These are phyloP conservation scores for Diaporthe longicolla DNA, from an alignment of 2,329 filamentous ascomycete genomes.

Conservation along the genomic window DNA sequence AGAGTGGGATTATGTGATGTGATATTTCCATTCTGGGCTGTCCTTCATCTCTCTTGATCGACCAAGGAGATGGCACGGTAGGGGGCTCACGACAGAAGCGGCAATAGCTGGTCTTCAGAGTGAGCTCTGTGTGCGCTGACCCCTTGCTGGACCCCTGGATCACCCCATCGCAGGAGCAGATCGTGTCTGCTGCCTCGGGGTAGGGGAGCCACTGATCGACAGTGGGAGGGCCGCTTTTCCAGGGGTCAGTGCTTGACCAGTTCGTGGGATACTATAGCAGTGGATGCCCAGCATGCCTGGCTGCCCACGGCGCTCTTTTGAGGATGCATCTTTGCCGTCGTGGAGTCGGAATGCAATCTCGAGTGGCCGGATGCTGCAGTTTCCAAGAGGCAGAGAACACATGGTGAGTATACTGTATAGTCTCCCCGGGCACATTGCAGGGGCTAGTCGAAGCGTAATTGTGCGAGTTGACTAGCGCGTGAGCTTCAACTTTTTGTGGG, in stretches of 20 bases:
- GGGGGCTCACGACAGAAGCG: slow-evolving; percentile 23
- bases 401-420: neutral
- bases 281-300: neutral
- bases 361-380: neutral
- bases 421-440: too few species aligned
- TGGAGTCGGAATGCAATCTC: neutral
- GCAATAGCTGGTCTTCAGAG: neutral
- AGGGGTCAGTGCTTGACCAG: slow-evolving; percentile 20
- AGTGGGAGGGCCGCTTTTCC: slow-evolving; percentile 16
- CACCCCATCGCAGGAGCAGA: slow-evolving; percentile 24
- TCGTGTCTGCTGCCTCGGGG: slow-evolving; percentile 2
- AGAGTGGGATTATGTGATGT: neutral
- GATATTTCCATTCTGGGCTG: neutral
- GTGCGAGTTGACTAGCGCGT: neutral
- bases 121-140: neutral
- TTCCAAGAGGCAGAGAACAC: neutral
- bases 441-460: slow-evolving; percentile 1
- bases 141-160: slow-evolving; percentile 34
- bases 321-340: neutral
- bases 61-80: slow-evolving; percentile 22
- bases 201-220: slow-evolving; percentile 28
- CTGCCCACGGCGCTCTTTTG: neutral
- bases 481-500: neutral
- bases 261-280: neutral
- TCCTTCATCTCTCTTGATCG: slow-evolving; percentile 28